These are phyloP conservation scores for Pythium rishiriense DNA, from an alignment of 352 stramenopile species.

Conservation along the genomic window DNA sequence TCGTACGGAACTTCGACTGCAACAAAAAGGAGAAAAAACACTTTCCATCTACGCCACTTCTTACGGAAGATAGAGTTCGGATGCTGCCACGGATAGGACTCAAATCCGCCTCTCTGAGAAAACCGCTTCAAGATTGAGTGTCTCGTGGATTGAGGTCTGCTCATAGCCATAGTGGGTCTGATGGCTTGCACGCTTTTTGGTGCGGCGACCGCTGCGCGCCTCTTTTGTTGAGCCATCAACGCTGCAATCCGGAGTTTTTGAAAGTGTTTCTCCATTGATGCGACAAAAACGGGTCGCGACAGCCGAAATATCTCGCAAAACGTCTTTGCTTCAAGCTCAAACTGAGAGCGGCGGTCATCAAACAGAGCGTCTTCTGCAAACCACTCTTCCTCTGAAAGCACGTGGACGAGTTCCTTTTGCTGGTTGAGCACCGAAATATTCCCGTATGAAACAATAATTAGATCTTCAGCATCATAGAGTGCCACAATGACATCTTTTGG, in stretches of 20 bases:
- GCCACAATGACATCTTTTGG: constrained; percentile 22
- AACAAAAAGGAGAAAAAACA: constrained; percentile 16
- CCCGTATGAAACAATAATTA: constrained; percentile 28
- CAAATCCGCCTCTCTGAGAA: background rate
- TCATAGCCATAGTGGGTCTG: background rate
- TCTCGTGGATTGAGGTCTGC: background rate
- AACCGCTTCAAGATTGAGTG: background rate
- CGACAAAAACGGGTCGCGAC: constrained; percentile 11
- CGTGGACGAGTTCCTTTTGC: background rate
- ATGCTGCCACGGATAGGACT: constrained; percentile 8
- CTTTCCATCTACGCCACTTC: constrained; percentile 22
- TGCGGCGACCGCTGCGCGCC: background rate
- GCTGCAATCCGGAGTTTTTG: constrained; percentile 47
- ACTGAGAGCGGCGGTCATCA: constrained; percentile 14
- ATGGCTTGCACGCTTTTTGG: background rate
- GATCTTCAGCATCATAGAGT: constrained; percentile 19
- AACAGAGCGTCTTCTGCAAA: constrained; percentile 29
- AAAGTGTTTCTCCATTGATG: constrained; percentile 55
- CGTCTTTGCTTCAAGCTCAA: constrained; percentile 22
- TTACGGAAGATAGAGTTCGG: constrained; percentile 12
- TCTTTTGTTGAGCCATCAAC: constrained; percentile 30
- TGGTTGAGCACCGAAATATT: constrained; percentile 26
- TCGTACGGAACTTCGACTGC: constrained; percentile 24
- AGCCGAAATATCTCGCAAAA: constrained; percentile 29
- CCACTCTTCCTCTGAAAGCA: constrained; percentile 15